Base-by-base conservation (phyloP, 2,329 filamentous ascomycete genomes). In the Emericellopsis atlantica region DNA sequence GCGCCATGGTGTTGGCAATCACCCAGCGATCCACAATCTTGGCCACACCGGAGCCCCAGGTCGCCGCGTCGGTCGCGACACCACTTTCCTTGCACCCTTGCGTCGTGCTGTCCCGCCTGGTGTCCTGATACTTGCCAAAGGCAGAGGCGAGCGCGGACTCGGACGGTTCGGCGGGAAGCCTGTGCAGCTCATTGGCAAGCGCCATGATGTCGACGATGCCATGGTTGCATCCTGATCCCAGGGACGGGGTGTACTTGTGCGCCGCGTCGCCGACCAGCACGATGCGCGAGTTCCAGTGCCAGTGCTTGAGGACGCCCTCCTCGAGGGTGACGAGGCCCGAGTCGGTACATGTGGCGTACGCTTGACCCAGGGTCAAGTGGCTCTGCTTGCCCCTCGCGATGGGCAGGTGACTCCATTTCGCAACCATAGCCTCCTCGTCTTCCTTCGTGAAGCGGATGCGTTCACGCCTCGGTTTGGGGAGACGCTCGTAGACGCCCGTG, bases 201-300 rank as follows among this genome's bases (percentile, higher is more conserved):
- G 43, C 46, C 2, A 49, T 48, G 21, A 52, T 39, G n/a, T 56
- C 52, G 26, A 54, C 46, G 12, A 59, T 51, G 5, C 51, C 57
- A 31, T 51, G 51, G 44, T 60, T 59, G 23, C 51, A 49, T 2
- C 56, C 55, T 4, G 50, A 48, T 1, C 53, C 56, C 3, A 53
- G 44, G 37, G 54, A 54, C 0, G 57, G 53, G 2, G 55, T 55
- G 41, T 57, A 52, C 38, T 59, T 57, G 42, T 60, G 54, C n/a
- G 46, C 51, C 2, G 57, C 46, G 39, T 61, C 58, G 6, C 58
- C 58, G 0, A 46, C 48, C 3, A 60, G 51, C 5, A 57, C 54
- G 15, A 59, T 44, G 4, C 52, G 50, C 5, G 26, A 11, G 38
- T 43, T 37, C 39, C 43, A 42, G 31, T 45, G 49, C 55, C 55